Conservation (phyloP, 2,329 filamentous ascomycete species). For the Geoglossum cookeanum region DNA sequence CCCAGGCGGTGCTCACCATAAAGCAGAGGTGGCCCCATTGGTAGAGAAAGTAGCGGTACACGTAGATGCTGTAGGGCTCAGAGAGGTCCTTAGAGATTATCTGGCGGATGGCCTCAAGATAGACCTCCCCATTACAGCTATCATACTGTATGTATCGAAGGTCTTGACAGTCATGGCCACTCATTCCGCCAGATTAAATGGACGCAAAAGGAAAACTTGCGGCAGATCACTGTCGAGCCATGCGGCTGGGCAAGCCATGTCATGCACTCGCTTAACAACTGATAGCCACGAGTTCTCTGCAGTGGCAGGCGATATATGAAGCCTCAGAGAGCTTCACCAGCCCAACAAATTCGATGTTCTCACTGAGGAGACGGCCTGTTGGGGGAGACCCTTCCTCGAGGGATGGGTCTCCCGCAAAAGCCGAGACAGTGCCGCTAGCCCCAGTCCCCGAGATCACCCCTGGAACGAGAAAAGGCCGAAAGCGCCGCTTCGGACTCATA, state of each 20-base stretch:
- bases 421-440: conserved; percentile 30
- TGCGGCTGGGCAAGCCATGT: neutral
- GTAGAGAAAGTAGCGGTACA: conserved; percentile 94
- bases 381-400: neutral
- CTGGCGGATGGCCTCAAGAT: conserved; percentile 73
- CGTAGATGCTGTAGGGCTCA: conserved; percentile 97
- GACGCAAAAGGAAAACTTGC: neutral
- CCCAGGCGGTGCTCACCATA: conserved; percentile 41
- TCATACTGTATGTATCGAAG: conserved; percentile 42
- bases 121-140: conserved; percentile 36
- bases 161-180: conserved; percentile 1
- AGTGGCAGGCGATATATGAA: neutral
- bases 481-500: conserved; percentile 61
- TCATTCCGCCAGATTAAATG: neutral
- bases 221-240: neutral
- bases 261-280: neutral
- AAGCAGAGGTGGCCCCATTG: conserved; percentile 98
- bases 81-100: conserved; percentile 92
- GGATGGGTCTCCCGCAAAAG: neutral
- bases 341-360: neutral
- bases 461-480: conserved; percentile 25
- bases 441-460: conserved; percentile 27
- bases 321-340: neutral
- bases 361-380: neutral
- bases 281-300: conserved; percentile 8